Evolutionary conservation across 1,284 basidiomycete genomes (phyloP).

Genomic region (Cutaneotrichosporon mucoides): DNA sequence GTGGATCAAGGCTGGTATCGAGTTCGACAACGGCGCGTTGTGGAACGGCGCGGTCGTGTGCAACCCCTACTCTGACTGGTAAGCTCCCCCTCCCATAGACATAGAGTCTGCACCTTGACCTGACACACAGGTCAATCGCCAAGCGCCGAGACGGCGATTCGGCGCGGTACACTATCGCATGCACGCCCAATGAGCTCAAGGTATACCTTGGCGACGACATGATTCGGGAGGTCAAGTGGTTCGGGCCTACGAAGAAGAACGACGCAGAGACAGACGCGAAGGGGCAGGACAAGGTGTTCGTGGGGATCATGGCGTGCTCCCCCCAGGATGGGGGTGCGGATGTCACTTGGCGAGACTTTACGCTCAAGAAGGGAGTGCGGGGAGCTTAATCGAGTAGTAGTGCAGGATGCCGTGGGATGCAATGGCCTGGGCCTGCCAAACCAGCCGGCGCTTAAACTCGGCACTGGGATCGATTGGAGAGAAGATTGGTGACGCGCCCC

Average conservation of each 20-base stretch:
- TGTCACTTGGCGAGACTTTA: slow-evolving; percentile 23
- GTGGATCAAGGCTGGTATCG: slow-evolving; percentile 35
- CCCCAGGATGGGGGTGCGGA: slow-evolving; percentile 25
- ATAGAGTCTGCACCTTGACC: too few relatives aligned
- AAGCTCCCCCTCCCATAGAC: too few relatives aligned
- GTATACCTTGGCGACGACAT: slow-evolving; percentile 31
- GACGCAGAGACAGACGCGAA: slow-evolving; percentile 2
- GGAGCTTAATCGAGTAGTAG: not conserved
- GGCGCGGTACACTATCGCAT: slow-evolving; percentile 23
- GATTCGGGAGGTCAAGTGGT: slow-evolving; percentile 33
- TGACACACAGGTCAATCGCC: slow-evolving; percentile 19
- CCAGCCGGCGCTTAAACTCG: too few relatives aligned
- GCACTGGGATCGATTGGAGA: too few relatives aligned
- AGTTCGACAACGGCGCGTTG: slow-evolving; percentile 27
- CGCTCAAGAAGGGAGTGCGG: slow-evolving; percentile 16
- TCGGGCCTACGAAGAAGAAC: slow-evolving; percentile 12
- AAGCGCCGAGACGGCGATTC: slow-evolving; percentile 8
- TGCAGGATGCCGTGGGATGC: too few relatives aligned
- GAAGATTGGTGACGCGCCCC: too few relatives aligned
- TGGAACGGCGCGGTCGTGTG: slow-evolving; percentile 30
- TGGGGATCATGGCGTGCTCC: slow-evolving; percentile 35
- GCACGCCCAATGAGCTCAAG: slow-evolving; percentile 8
- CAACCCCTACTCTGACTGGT: slow-evolving; percentile 38
- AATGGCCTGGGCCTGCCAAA: too few relatives aligned
- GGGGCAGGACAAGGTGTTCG: slow-evolving; percentile 17